These are phyloP conservation scores for Trichosanthes truncata DNA, from an alignment of 306 rosid genomes.

Conservation along the genomic window DNA sequence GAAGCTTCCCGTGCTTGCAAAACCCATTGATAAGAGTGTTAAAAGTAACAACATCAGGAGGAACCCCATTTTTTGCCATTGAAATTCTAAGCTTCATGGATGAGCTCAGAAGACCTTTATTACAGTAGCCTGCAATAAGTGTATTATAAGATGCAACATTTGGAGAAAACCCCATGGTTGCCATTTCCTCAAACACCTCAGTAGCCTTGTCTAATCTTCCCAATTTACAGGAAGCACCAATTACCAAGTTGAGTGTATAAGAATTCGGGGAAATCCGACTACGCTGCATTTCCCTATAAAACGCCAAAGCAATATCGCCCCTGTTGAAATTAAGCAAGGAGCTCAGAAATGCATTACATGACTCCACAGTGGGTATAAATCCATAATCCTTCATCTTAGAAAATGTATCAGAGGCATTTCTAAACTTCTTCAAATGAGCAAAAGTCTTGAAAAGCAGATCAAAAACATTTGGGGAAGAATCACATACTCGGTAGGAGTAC, in stretches of 20 bases:
- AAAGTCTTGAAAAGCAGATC: constrained; percentile 70
- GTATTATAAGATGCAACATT: constrained; percentile 52
- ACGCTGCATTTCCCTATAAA: constrained; percentile 41
- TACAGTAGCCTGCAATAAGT: constrained; percentile 63
- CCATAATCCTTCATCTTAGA: constrained; percentile 63
- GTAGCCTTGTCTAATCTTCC: constrained; percentile 53
- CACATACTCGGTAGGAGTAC: constrained; percentile 41
- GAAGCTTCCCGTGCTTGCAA: constrained; percentile 55
- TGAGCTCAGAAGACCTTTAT: constrained; percentile 45
- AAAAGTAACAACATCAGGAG: constrained; percentile 47
- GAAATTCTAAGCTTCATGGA: constrained; percentile 44
- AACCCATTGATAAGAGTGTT: constrained; percentile 63
- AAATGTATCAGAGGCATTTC: constrained; percentile 49
- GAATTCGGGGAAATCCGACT: constrained; percentile 42
- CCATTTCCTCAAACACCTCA: constrained; percentile 47
- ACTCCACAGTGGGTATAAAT: constrained; percentile 52
- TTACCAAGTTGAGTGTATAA: constrained; percentile 62
- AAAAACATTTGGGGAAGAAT: constrained; percentile 61
- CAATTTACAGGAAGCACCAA: constrained; percentile 46
- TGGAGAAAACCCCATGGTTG: constrained; percentile 56
- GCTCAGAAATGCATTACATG: constrained; percentile 67
- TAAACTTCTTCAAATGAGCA: constrained; percentile 53
- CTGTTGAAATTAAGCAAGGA: constrained; percentile 49
- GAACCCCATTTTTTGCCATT: constrained; percentile 49
- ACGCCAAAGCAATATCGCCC: constrained; percentile 37